Evolutionary conservation across 192 early-diverging fungal genomes (phyloP), one percentile per base, ranked within the genome.

Genomic region (Coemansia sp.): DNA sequence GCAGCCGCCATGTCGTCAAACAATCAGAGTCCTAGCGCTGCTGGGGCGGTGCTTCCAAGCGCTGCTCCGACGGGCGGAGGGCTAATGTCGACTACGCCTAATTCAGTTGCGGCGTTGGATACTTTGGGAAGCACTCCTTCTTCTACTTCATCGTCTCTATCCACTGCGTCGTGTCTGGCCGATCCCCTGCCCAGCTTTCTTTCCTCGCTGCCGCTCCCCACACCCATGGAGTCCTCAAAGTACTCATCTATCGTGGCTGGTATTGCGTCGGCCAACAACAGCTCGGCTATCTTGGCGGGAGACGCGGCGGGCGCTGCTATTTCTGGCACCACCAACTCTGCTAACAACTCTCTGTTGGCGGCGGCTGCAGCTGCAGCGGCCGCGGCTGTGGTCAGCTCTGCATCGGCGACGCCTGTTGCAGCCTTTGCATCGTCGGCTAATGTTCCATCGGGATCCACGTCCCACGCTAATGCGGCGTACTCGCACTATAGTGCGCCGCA

Each of bases 141-240:
- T 54, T 54, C 51, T 54, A 54, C 51, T 54, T 54, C 51, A 6
- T 54, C 51, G 17, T 54, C 47, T 51, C 12, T 29, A 51, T 41
- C 68, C 15, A 45, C 59, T 35, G 49, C 59, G 1, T 24, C 68
- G 5, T 70, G 72, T 4, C 27, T 82, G 56, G 73, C 64, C 11
- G 68, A 74, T 59, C 61, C 79, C 12, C 24, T 82, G 45, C 79
- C 79, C 17, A 66, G 65, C 31, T 74, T 82, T 19, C 31, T 82
- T n/a, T 74, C 79, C 15, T 70, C 74, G 40, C 56, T 82, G 45
- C 79, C 74, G 40, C 56, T 82, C 37, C 79, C 62, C 4, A 65
- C 32, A 2, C 42, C 67, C 1, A 56, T 67, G 35, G 73, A 70
- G 12, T 56, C 73, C 24, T 68, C 76, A 57, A 82, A 77, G 51